Base-by-base conservation (phyloP, 768 basidiomycete genomes). In the Russula emetica region DNA sequence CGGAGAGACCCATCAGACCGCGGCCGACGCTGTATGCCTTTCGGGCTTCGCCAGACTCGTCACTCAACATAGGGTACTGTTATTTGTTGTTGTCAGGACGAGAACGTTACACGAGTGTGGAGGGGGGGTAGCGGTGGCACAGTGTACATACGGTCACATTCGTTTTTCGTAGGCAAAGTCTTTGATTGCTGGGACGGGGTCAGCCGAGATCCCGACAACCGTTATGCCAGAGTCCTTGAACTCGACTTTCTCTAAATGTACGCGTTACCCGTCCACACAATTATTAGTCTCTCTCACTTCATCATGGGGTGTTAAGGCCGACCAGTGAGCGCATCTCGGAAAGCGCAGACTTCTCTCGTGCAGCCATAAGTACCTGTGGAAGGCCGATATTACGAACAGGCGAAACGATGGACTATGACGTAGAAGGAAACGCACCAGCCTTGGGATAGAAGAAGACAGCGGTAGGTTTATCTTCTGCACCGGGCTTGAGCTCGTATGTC, bases 381-480 rank as follows among this genome's bases (percentile, higher is more conserved):
- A 38, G 3, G 0, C 30, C 52, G 30, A 36, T 2, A 0, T 51
- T 49, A 40, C 53, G 34, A 28, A 36, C 26, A 40, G 24, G 26
- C 8, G 20, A 24, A 9, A 30, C 28, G 59, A 36, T 32, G 49
- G 24, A 16, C 22, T n/a, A 40, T 30, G 45, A 14, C 60, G 69
- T 40, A 66, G 69, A n/a, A 30, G n/a, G 65, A 45, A 49, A 60
- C 74, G 63, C 74, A 86, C 87, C 84, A 45, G 87, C 81, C 70
- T 81, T 78, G 11, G 89, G 90, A 69, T 88, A 91, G 76, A 94
- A 93, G 78, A 92, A 91, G 42, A 94, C 64, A 11, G 82, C 88
- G 24, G 82, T 80, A 1, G 92, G 90, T 59, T 82, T 72, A 22
- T 80, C 82, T 44, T 76, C 78, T 54, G 76, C 77, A 13, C 82